Evolutionary conservation across 208 protist species (phyloP).

Genomic region (Acanthamoeba triangularis): DNA sequence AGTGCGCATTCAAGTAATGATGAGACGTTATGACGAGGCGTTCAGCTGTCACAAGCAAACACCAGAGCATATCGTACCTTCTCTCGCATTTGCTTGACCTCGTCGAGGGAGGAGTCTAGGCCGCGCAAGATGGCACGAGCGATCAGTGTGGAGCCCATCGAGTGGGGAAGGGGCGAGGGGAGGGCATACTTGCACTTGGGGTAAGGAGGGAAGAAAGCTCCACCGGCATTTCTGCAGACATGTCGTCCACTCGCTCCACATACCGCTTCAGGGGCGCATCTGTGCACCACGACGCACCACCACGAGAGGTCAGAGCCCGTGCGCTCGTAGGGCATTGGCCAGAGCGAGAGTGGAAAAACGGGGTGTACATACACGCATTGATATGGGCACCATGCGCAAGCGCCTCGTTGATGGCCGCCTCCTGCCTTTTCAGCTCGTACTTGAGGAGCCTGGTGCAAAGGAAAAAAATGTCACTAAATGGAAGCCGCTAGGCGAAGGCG

Average conservation of each 20-base stretch:
- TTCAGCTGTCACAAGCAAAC: neutral
- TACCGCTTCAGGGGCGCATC: slow-evolving; percentile 69
- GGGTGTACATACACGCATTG: slow-evolving; percentile 50
- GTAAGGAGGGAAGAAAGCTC: slow-evolving; percentile 12
- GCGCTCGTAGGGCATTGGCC: too few relatives aligned
- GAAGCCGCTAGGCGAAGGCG: neutral
- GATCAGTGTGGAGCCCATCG: neutral
- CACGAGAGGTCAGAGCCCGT: too few relatives aligned
- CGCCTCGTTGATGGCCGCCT: slow-evolving; percentile 71
- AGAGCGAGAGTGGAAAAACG: slow-evolving; percentile 22
- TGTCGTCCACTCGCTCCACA: slow-evolving; percentile 59
- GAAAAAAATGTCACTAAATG: neutral
- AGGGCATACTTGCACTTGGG: neutral
- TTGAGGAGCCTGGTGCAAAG: neutral
- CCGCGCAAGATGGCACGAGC: neutral
- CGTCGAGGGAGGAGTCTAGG: neutral
- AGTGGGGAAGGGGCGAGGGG: neutral
- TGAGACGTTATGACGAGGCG: neutral
- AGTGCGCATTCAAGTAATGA: too few relatives aligned
- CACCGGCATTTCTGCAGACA: slow-evolving; percentile 53
- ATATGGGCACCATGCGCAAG: slow-evolving; percentile 27
- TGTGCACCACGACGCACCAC: neutral
- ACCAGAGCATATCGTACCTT: neutral
- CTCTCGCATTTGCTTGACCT: slow-evolving; percentile 40
- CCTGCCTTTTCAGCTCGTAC: slow-evolving; percentile 53